Evolutionary conservation across 257 asterid genomes (phyloP).

Genomic region (Phtheirospermum japonicum): DNA sequence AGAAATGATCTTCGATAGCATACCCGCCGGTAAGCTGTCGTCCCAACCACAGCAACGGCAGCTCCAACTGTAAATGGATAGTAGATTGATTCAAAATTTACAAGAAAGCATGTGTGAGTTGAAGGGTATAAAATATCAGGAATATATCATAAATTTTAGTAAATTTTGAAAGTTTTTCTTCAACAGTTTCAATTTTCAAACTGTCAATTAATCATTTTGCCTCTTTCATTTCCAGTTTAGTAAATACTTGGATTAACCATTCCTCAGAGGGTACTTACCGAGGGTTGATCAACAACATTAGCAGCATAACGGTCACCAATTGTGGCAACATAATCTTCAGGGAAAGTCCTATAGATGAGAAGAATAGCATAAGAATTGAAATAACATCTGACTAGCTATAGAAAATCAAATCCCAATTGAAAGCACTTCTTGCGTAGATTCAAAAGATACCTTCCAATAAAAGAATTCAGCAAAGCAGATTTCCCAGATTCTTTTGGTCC

Average conservation of each 20-base stretch:
- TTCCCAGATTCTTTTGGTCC: conserved; percentile 93
- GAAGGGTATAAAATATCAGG: neutral
- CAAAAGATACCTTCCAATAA: conserved; percentile 63
- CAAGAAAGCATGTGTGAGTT: neutral
- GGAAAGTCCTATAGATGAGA: conserved; percentile 57
- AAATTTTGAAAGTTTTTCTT: neutral
- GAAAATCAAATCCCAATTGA: conserved; percentile 16
- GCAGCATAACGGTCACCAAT: conserved; percentile 59
- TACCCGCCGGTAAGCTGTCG: conserved; percentile 94
- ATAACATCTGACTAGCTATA: conserved; percentile 5
- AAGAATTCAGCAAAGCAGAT: conserved; percentile 77
- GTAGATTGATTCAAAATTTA: neutral
- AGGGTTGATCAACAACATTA: conserved; percentile 60
- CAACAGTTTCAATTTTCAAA: neutral
- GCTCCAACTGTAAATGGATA: conserved; percentile 66
- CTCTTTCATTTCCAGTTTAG: neutral
- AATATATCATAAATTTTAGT: neutral
- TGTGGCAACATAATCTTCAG: conserved; percentile 68
- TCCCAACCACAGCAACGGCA: conserved; percentile 79
- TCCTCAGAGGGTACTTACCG: conserved; percentile 43
- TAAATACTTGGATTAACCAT: conserved; percentile 6
- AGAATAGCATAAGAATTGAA: conserved; percentile 23
- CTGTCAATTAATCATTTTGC: neutral
- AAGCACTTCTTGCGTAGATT: conserved; percentile 7
- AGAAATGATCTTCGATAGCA: no score